These are phyloP conservation scores for Fusarium bulbicola DNA, from an alignment of 2,329 filamentous ascomycete species.

Conservation along the genomic window DNA sequence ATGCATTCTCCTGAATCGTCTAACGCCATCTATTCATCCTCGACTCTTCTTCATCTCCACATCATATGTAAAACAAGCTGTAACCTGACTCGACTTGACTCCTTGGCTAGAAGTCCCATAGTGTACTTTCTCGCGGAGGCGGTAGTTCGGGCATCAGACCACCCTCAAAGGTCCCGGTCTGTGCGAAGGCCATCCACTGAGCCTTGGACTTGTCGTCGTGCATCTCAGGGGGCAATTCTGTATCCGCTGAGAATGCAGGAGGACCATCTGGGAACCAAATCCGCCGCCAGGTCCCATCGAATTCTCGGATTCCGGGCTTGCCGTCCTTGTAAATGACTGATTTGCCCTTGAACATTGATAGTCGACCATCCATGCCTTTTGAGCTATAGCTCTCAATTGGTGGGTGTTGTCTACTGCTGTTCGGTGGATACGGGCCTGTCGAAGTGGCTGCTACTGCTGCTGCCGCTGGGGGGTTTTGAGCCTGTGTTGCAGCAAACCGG, in stretches of 20 bases:
- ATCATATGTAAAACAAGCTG: slow-evolving; percentile 74
- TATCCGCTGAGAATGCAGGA: slow-evolving; percentile 69
- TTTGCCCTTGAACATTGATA: slow-evolving; percentile 71
- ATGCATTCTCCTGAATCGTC: slow-evolving; percentile 31
- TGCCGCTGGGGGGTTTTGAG: neutral
- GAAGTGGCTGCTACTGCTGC: slow-evolving; percentile 12
- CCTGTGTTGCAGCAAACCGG: slow-evolving; percentile 36
- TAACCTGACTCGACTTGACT: neutral
- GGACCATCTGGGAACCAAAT: slow-evolving; percentile 80
- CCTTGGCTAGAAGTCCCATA: slow-evolving; percentile 71
- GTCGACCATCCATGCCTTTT: slow-evolving; percentile 53
- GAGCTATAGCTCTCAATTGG: slow-evolving; percentile 55
- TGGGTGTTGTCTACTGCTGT: slow-evolving; percentile 56
- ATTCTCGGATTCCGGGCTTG: slow-evolving; percentile 59
- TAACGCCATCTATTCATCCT: slow-evolving; percentile 24
- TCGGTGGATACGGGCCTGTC: slow-evolving; percentile 55
- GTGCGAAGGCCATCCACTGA: slow-evolving; percentile 71
- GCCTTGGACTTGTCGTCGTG: slow-evolving; percentile 70
- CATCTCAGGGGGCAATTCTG: slow-evolving; percentile 63
- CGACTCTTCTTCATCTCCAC: slow-evolving; percentile 7
- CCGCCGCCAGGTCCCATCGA: slow-evolving; percentile 66
- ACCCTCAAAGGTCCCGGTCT: slow-evolving; percentile 73
- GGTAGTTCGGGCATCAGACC: slow-evolving; percentile 80
- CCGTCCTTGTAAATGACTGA: slow-evolving; percentile 65
- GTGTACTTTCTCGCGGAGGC: slow-evolving; percentile 78